These are phyloP conservation scores for Penicillium italicum DNA, from an alignment of 2,329 filamentous ascomycete species.

Conservation along the genomic window DNA sequence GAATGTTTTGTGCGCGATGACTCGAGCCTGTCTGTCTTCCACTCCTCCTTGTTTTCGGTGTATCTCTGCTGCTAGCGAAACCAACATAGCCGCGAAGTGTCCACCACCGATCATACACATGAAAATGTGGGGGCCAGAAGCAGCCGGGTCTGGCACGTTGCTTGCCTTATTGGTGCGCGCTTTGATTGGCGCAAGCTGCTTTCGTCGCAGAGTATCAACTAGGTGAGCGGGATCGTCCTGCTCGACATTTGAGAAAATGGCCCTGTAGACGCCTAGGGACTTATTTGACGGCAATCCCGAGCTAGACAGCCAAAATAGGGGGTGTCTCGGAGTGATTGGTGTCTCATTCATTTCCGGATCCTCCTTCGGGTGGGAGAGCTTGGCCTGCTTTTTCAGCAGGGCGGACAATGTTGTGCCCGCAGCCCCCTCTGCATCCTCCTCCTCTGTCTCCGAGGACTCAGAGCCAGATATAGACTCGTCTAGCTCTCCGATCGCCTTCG, in stretches of 20 bases:
- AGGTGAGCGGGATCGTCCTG: conserved; percentile 61
- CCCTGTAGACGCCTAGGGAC: conserved; percentile 81
- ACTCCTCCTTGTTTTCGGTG: conserved; percentile 66
- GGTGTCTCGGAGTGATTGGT: conserved; percentile 61
- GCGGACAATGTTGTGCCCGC: conserved; percentile 60
- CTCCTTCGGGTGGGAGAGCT: conserved; percentile 53
- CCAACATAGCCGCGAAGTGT: conserved; percentile 95
- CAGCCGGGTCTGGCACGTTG: conserved; percentile 43
- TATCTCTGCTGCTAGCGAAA: conserved; percentile 77
- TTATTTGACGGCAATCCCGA: conserved; percentile 69
- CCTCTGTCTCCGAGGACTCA: conserved; percentile 67
- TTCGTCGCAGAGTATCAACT: conserved; percentile 66
- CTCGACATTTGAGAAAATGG: conserved; percentile 71
- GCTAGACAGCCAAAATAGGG: conserved; percentile 81
- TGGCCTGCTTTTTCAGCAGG: conserved; percentile 78
- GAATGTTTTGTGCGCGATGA: conserved; percentile 95
- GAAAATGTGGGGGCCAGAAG: conserved; percentile 76
- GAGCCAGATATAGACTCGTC: conserved; percentile 87
- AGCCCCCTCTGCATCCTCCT: conserved; percentile 52
- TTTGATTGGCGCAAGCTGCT: conserved; percentile 67
- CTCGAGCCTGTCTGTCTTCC: conserved; percentile 78
- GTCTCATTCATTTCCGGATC: conserved; percentile 47
- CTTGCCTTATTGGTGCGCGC: conserved; percentile 36
- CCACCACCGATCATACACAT: conserved; percentile 98
- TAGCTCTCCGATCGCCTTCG: conserved; percentile 76